These are phyloP conservation scores for Hanseniaspora lachancei DNA, from an alignment of 805 yeast genomes.

Conservation along the genomic window DNA sequence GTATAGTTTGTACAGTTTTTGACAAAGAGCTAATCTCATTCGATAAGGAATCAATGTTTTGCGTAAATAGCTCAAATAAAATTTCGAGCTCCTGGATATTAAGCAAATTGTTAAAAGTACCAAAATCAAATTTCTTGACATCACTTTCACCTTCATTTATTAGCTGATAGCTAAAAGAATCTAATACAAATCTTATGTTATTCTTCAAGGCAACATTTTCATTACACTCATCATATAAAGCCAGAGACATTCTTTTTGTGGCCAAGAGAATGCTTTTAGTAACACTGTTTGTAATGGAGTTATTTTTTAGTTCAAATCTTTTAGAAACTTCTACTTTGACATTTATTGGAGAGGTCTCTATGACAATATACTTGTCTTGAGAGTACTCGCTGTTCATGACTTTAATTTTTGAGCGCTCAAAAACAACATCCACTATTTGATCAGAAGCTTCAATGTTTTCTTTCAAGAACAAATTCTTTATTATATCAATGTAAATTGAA, in stretches of 20 bases:
- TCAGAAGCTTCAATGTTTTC: not conserved
- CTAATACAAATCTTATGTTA: slow-evolving; percentile 6
- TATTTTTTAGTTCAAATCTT: slow-evolving; percentile 7
- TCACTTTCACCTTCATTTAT: not conserved
- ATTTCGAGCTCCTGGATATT: slow-evolving; percentile 12
- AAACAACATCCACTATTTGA: not conserved
- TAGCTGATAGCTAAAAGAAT: not conserved
- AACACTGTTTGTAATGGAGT: not conserved
- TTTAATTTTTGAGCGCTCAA: not conserved
- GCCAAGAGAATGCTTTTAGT: not conserved
- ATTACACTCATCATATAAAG: not conserved
- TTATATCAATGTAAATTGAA: not conserved
- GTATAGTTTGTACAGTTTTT: not conserved
- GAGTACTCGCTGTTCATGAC: not conserved
- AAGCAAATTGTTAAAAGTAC: slow-evolving; percentile 32
- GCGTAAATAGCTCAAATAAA: slow-evolving; percentile 7
- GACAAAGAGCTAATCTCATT: not conserved
- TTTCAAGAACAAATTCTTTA: not conserved
- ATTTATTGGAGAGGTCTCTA: not conserved
- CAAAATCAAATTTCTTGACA: slow-evolving; percentile 32
- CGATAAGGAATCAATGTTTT: slow-evolving; percentile 11
- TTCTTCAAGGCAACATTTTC: not conserved
- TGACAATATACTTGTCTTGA: not conserved
- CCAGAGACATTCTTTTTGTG: not conserved
- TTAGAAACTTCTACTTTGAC: not conserved